A percentile compares a stretch with the other conserved stretches of the same genome.
Conservation (phyloP, 139 green algal species). For the Chlorella sorokiniana region DNA sequence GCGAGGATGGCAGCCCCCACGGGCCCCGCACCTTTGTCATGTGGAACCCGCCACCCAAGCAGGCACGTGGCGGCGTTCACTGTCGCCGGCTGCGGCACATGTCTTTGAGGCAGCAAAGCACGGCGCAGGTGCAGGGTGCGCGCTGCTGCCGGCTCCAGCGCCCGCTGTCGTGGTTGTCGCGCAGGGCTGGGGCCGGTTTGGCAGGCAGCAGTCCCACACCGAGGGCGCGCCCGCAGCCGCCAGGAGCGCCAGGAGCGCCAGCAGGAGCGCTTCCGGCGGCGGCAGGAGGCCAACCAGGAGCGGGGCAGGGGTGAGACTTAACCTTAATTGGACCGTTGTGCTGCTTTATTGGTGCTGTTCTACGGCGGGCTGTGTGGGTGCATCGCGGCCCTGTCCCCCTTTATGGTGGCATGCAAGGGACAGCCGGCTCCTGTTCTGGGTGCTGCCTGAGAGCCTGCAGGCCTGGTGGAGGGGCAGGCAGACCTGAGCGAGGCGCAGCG, state of each 20-base stretch:
- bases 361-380: too few species aligned
- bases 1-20: slow-evolving; percentile 81
- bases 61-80: background rate
- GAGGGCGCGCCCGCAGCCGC: background rate
- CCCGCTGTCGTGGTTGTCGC: too few species aligned
- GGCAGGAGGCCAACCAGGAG: slow-evolving; percentile 28
- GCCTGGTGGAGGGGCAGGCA: background rate
- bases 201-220: background rate
- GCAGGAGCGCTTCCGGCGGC: background rate
- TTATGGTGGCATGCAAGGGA: too few species aligned
- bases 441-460: too few species aligned
- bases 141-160: too few species aligned
- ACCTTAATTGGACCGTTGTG: background rate
- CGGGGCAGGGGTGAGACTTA: background rate
- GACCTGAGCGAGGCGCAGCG: background rate
- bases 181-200: too few species aligned
- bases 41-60: slow-evolving; percentile 91
- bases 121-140: too few species aligned
- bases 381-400: too few species aligned
- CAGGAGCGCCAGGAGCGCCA: background rate
- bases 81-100: background rate
- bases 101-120: background rate
- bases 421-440: too few species aligned
- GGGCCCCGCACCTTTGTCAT: slow-evolving; percentile 85
- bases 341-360: background rate